Percentiles rank a stretch among this genome's conserved stretches.
These are phyloP conservation scores for Lepidium aucheri DNA, from an alignment of 345 rosid species.

Conservation along the genomic window DNA sequence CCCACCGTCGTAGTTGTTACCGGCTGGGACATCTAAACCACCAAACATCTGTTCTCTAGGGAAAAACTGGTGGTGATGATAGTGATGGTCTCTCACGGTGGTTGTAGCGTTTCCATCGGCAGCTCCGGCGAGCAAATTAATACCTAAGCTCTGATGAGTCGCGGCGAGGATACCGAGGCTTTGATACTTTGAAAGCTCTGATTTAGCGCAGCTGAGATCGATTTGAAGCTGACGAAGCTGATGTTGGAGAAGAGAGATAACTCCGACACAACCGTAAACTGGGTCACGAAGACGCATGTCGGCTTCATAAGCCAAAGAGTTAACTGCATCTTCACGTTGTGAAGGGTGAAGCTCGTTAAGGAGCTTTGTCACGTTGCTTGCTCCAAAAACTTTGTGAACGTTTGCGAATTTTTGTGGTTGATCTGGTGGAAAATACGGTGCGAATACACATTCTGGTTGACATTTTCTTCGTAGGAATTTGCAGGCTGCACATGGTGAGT, in stretches of 20 bases:
- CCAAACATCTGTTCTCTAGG: constrained; percentile 72
- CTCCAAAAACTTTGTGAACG: constrained; percentile 57
- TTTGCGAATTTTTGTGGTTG: constrained; percentile 53
- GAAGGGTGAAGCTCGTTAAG: constrained; percentile 45
- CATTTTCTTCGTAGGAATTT: constrained; percentile 60
- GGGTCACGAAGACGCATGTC: constrained; percentile 85
- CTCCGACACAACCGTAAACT: constrained; percentile 83
- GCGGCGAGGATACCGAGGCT: constrained; percentile 49
- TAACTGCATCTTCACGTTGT: constrained; percentile 67
- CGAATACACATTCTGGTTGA: constrained; percentile 57
- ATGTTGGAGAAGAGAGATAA: constrained; percentile 68
- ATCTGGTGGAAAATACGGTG: constrained; percentile 67
- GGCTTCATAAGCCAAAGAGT: constrained; percentile 61
- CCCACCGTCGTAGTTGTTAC: constrained; percentile 46
- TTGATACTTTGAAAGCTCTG: constrained; percentile 56
- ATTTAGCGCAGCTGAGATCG: constrained; percentile 53
- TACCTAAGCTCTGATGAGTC: constrained; percentile 57
- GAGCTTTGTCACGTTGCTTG: constrained; percentile 61
- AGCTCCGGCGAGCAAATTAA: constrained; percentile 42
- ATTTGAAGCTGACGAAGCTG: constrained; percentile 46
- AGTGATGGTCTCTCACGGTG: constrained; percentile 37
- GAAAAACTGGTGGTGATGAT: constrained; percentile 63
- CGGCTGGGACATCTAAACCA: constrained; percentile 37
- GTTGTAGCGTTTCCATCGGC: constrained; percentile 26
- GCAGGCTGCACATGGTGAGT: constrained; percentile 62